phyloP scores from a whole-genome alignment of 805 yeast genomes.

The Cyberlindnera veronae region DNA sequence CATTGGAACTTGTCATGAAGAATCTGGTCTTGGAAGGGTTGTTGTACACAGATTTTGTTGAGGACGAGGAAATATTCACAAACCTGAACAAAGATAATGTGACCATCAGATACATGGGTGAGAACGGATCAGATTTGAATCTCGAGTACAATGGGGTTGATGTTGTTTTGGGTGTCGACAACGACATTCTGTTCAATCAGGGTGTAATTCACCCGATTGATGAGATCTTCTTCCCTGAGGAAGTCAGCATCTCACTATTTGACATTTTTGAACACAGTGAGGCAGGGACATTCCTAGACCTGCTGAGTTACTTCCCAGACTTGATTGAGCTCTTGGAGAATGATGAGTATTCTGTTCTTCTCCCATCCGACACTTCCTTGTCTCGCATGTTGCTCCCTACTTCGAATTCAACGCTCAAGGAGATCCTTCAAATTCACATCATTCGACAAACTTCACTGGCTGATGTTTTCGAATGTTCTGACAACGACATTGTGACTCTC shows the following conservation, averaged over 20 bases:
- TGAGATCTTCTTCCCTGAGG: constrained; percentile 52
- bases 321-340: constrained; percentile 40
- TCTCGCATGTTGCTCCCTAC: constrained; percentile 45
- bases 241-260: constrained; percentile 46
- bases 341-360: constrained; percentile 52
- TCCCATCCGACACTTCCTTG: constrained; percentile 65
- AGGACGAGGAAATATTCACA: constrained; percentile 25
- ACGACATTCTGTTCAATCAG: constrained; percentile 72
- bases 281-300: constrained; percentile 41
- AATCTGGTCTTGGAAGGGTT: constrained; percentile 59
- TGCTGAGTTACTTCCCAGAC: constrained; percentile 43
- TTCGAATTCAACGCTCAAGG: constrained; percentile 40
- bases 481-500: constrained; percentile 40
- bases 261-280: constrained; percentile 58
- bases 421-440: constrained; percentile 65
- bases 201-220: constrained; percentile 80
- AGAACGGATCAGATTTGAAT: constrained; percentile 22
- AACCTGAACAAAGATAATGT: constrained; percentile 30
- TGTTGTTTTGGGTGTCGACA: constrained; percentile 31
- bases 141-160: constrained; percentile 20
- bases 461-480: constrained; percentile 47
- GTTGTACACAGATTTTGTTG: constrained; percentile 60
- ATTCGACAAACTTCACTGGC: constrained; percentile 54
- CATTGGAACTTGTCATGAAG: constrained; percentile 50
- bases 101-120: constrained; percentile 16